Evolutionary conservation across 2,329 filamentous ascomycete species (phyloP), one percentile per base, ranked within the genome.

Genomic region (Cladosporium sp.): DNA sequence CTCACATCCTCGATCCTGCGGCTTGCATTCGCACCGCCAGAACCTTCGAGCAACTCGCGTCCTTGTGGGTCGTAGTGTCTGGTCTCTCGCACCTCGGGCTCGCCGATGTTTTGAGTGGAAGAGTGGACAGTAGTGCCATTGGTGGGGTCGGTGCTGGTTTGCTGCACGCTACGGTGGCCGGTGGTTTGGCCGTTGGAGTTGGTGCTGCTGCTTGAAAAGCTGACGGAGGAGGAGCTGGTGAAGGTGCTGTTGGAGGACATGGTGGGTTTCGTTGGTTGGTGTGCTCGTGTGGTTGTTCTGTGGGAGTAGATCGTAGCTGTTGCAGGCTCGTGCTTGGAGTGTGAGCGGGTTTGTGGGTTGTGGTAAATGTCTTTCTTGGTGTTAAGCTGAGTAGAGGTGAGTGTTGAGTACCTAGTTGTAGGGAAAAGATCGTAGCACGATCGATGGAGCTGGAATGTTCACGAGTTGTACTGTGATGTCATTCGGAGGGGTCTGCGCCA

Each of bases 11-110:
- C 66, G 25, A 72, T 68, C 38, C 64, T 59, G 9, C 65, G 55
- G 28, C 40, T 49, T 6, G 19, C 38, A 7, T 40, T 58, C 9
- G 34, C 52, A 22, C 54, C n/a, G 11, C 42, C 54, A 5, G 56
- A 38, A 17, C 62, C 61, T 19, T 52, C 60, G 11, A 68, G 54
- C 25, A 69, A 43, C 61, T 70, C 64, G 15, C 66, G 68, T 17
- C 72, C 72, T 39, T 66, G 58, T 1, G 63, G 28, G 57, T 73
- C 71, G 54, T 65, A 73, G 49, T 65, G 66, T 15, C 63, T 61
- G 14, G 64, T 67, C 45, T 72, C 65, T 42, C 67, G 51, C 8
- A 70, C 51, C 1, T 60, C 59, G 2, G 69, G 67, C 51, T 71
- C 63, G 19, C 71, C 70, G 6, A 69, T 28, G 43, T 66, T 69